Conservation (phyloP, 306 rosid genomes). For the Notholithocarpus densiflorus region DNA sequence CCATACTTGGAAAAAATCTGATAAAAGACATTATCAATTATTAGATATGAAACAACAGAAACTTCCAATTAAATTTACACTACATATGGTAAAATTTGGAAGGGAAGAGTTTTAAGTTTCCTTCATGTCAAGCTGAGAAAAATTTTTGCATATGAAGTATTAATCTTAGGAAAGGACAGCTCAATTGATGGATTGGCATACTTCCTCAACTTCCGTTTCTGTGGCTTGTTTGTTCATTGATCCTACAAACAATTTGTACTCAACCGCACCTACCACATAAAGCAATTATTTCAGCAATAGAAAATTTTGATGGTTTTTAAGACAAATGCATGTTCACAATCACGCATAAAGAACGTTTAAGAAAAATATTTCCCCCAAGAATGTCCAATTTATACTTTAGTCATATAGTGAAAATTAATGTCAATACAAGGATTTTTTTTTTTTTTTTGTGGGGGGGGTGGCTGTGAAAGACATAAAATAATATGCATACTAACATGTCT, state of each 20-base stretch:
- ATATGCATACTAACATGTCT: not conserved
- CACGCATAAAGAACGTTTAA: not conserved
- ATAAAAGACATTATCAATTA: constrained; percentile 26
- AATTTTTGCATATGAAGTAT: not conserved
- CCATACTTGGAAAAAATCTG: constrained; percentile 89
- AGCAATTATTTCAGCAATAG: constrained; percentile 26
- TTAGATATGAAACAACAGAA: constrained; percentile 18
- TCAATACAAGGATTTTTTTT: not conserved
- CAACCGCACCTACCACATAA: constrained; percentile 74
- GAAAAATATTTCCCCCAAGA: constrained; percentile 4
- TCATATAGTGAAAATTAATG: not conserved
- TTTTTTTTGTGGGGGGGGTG: not conserved
- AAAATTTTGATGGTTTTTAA: not conserved
- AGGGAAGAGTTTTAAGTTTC: not conserved
- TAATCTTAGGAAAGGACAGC: constrained; percentile 11
- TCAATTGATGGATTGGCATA: constrained; percentile 38
- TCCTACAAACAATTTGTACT: constrained; percentile 95
- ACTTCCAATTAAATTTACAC: constrained; percentile 12
- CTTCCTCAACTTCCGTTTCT: constrained; percentile 89
- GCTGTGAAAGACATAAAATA: no score
- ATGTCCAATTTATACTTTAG: constrained; percentile 3
- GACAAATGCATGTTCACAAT: not conserved
- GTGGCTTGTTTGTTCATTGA: constrained; percentile 86
- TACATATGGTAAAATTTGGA: not conserved
- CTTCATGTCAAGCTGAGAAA: not conserved